Conservation (phyloP, 2,329 filamentous ascomycete genomes). For the Fusarium odoratissimum region DNA sequence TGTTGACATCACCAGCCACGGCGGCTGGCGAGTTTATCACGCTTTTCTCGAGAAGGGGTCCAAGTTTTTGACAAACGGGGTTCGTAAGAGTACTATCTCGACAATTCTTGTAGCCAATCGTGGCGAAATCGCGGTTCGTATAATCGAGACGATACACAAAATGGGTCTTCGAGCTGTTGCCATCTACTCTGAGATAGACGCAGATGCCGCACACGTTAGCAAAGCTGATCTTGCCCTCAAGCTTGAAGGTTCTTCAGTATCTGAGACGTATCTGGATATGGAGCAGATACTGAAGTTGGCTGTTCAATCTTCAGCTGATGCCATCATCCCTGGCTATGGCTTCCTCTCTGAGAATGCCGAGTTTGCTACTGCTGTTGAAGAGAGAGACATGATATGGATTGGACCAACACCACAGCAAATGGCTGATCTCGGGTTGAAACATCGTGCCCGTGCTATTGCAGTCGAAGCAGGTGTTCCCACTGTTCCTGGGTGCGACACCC, state of each 20-base stretch:
- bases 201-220: slow-evolving; percentile 74
- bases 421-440: slow-evolving; percentile 53
- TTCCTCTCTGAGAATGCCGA: slow-evolving; percentile 73
- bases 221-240: slow-evolving; percentile 75
- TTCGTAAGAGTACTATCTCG: slow-evolving; percentile 24
- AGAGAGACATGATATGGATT: slow-evolving; percentile 68
- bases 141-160: slow-evolving; percentile 73
- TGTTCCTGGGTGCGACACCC: slow-evolving; percentile 49
- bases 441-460: slow-evolving; percentile 51
- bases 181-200: slow-evolving; percentile 73
- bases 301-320: slow-evolving; percentile 60
- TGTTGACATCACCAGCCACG: slow-evolving; percentile 47
- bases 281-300: slow-evolving; percentile 68
- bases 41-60: background rate
- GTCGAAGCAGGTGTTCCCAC: slow-evolving; percentile 46
- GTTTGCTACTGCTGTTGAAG: slow-evolving; percentile 65
- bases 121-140: slow-evolving; percentile 71
- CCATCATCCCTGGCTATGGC: slow-evolving; percentile 75
- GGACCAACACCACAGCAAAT: slow-evolving; percentile 65
- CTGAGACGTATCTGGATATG: slow-evolving; percentile 73
- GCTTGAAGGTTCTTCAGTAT: slow-evolving; percentile 61
- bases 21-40: slow-evolving; percentile 49
- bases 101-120: slow-evolving; percentile 76
- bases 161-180: slow-evolving; percentile 77
- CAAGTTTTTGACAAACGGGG: background rate